Base-by-base conservation (phyloP, 139 green algal genomes). In the Mesotaenium endlicherianum region DNA sequence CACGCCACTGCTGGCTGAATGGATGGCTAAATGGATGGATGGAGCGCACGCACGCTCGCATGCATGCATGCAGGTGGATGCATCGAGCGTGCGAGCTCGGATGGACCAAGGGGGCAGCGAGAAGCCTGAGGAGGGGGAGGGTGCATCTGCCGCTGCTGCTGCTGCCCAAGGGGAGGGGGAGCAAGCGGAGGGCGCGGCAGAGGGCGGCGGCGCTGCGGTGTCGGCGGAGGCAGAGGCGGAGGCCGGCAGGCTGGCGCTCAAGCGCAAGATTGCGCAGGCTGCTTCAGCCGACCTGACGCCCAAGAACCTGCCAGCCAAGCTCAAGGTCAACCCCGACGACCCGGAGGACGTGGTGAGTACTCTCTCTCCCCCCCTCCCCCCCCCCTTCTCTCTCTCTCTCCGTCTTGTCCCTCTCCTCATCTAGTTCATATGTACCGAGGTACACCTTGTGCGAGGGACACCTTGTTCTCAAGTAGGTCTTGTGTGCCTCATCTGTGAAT, bases 301-400 rank as follows among this genome's bases (percentile, higher is more conserved):
- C 34, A 67, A 77, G 31, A 40, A 69, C n/a, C 20, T 88, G 8
- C 82, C 82, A 2, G 16, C 4, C 16, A 88, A 85, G 64, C 60
- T 88, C 14, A 34, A 31, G 38, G 85, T 88, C 40, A 83, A 88
- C 17, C 81, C 81, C 1, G 83, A 84, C 4, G 84, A 89, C 71
- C 26, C 45, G 11, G 84, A 89, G 31, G 82, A 88, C 14, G 82
- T 88, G 58, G 80, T 86, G 34, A 71, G 80, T 79, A n/a, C 60
- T 72, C 60, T 11, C 60, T 72, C 60, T 72, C 60, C 11, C 69
- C 41, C 4, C 6, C 69, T 5, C n/a, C 41, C 69, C 41, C n/a
- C 34, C 69, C 14, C 31, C 6, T 4, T 49, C 69, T 77, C 16
- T 39, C 69, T 5, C 69, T 77, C 31, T 77, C 69, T 5, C 17